Base-by-base conservation (phyloP, 2,329 filamentous ascomycete species). In the Aureobasidium sp. region DNA sequence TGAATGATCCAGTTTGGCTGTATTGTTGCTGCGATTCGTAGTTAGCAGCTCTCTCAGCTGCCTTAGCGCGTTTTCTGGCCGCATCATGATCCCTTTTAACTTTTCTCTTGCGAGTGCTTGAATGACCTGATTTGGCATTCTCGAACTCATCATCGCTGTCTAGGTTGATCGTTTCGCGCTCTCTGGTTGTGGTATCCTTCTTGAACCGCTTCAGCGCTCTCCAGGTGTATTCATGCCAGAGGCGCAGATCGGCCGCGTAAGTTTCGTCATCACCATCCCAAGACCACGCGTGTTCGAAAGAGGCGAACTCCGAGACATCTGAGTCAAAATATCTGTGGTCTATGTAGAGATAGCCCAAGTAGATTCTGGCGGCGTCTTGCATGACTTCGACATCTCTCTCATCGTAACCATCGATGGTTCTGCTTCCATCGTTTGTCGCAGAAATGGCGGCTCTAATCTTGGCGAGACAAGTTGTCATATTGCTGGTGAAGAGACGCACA, bases 401-500 rank as follows among this genome's bases (percentile, higher is more conserved):
- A 34, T 17, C 37, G 41, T 41, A 48, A 17, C 29, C 41, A 15
- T 20, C 27, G 15, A 48, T 32, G 6, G 12, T 6, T 12, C 32
- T 34, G n/a, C 17, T 13, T 20, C 43, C 26, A 17, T 39, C 3
- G 15, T 37, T 34, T 17, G 32, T 26, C 17, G 26, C 36, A 6
- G 29, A 13, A 9, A 61, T 26, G 5, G 57, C 61, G 29, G n/a
- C n/a, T 39, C 37, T 46, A n/a, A 52, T 20, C 6, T 51, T 50
- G 6, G 29, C 26, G n/a, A 59, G 20, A 13, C 43, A 47, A 65
- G 68, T 72, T 66, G 74, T 82, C 65, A 82, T 74, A 64, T 72
- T 78, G 66, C 73, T 74, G 66, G 75, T 80, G 39, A 82, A 76
- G 63, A 76, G 29, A 39, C 15, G 26, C 2, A 32, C 17, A n/a